Base-by-base conservation (phyloP, 2,329 filamentous ascomycete species). In the Acephala macrosclerotiorum region DNA sequence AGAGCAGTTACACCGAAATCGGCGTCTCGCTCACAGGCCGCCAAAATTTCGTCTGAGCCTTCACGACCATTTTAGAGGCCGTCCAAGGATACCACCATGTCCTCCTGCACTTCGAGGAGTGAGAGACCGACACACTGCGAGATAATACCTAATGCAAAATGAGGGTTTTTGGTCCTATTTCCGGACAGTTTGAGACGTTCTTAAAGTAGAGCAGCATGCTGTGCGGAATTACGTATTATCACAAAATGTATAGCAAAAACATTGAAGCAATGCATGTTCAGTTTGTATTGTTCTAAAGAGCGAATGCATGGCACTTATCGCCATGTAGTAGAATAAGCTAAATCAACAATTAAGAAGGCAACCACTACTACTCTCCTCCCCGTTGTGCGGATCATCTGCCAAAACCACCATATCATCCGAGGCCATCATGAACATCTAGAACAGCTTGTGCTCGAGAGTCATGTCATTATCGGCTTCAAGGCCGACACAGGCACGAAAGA, bases 401-500 rank as follows among this genome's bases (percentile, higher is more conserved):
- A 60, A 59, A 33, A 33, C 4, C 29, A 33, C 29, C 29, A 33
- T 33, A 9, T 33, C 9, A 33, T 33, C 29, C 9, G n/a, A 62
- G 55, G 51, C n/a, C 42, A 55, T 60, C 6, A 53, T 4, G 22
- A 22, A 9, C 35, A 61, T 59, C 80, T 87, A 92, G 79, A 97
- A 94, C 70, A 98, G 87, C 89, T 98, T 99, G 85, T 98, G 95
- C 87, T 99, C 96, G 61, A 98, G 87, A 47, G 94, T 97, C 96
- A 99, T 99, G 79, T 99, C 96, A 65, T 91, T 96, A 87, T 99
- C 96, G 18, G 96, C 96, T 86, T 97, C 93, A 67, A 99, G 87
- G 71, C 96, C 96, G 75, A 99, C 91, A 77, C 95, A 98, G 71
- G 96, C 96, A 76, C 95, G 94, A 90, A 99, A 97, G 82, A 99